A percentile compares a stretch with the other conserved stretches of the same genome.
phyloP scores from a whole-genome alignment of 139 green algal species.

The Chlamydomonas urium region DNA sequence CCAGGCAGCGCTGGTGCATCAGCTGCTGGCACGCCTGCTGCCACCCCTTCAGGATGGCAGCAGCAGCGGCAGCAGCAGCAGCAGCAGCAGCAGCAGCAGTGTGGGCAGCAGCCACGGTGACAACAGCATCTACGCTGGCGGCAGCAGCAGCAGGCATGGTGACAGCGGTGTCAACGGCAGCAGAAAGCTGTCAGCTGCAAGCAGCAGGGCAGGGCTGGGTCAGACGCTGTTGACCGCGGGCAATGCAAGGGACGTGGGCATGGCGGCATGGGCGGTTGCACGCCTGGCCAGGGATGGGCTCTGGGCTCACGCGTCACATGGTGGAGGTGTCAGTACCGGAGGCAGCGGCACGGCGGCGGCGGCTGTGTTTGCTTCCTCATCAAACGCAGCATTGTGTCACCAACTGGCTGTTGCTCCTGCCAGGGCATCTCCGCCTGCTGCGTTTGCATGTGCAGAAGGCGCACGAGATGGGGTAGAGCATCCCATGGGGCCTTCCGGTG shows the following conservation, averaged over 20 bases:
- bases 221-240: not conserved
- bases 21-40: conserved; percentile 1
- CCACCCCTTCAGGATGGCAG: not conserved
- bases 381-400: too few species aligned
- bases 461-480: too few species aligned
- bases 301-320: too few species aligned
- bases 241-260: conserved; percentile 14
- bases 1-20: not conserved
- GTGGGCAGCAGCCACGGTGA: not conserved
- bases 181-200: not conserved
- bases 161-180: not conserved
- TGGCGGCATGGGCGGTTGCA: conserved; percentile 22
- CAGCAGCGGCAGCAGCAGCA: conserved; percentile 15
- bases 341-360: too few species aligned
- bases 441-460: too few species aligned
- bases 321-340: too few species aligned
- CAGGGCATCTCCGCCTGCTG: too few species aligned
- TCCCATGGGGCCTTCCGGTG: too few species aligned
- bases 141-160: not conserved
- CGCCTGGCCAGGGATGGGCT: too few species aligned
- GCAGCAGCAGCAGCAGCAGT: not conserved
- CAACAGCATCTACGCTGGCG: not conserved
- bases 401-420: too few species aligned
- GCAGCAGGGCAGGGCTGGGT: not conserved
- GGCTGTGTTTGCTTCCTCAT: too few species aligned